Evolutionary conservation across 179 eudicot genomes (phyloP), one percentile per base, ranked within the genome.

Genomic region (Vitellaria paradoxa): DNA sequence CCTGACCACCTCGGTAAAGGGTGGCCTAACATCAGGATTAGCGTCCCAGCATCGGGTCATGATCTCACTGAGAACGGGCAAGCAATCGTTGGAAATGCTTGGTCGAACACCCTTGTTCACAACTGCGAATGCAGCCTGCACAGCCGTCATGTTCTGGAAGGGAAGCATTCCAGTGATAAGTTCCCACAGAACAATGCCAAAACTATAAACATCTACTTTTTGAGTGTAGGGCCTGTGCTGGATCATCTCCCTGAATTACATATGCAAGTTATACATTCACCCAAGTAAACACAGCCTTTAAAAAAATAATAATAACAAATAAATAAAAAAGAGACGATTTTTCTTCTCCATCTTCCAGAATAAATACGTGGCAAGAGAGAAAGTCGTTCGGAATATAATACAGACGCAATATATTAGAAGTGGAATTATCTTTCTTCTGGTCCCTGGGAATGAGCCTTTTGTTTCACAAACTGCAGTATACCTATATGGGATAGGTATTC

Each of bases 161-260:
- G 97, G 97, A 78, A 92, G 91, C 89, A 82, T 89, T 23, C 97
- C 94, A 4, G 94, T 89, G 57, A 92, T 84, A 47, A 92, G 85
- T 59, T 92, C 97, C 97, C 97, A 92, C 50, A 92, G 90, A 21
- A 92, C 97, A 60, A 92, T 92, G 62, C 97, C 97, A 73, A 92
- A 92, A 81, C 97, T 92, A 82, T 92, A 92, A 55, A 92, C 94
- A 66, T 92, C 97, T 0, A 92, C 97, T 79, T 92, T 92, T 79
- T 90, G 94, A 20, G 92, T 88, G 86, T 91, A 91, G 2, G 91
- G 91, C 90, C 97, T 90, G 67, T 91, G 97, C 86, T 92, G 97
- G 80, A 92, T 92, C 97, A 92, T 92, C 82, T 92, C 97, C 86
- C 97, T 92, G 87, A 76, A 81, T 30, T 30, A 30, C 37, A 30